phyloP scores from a whole-genome alignment of 768 basidiomycete species.

The Rhizopogon rudus region DNA sequence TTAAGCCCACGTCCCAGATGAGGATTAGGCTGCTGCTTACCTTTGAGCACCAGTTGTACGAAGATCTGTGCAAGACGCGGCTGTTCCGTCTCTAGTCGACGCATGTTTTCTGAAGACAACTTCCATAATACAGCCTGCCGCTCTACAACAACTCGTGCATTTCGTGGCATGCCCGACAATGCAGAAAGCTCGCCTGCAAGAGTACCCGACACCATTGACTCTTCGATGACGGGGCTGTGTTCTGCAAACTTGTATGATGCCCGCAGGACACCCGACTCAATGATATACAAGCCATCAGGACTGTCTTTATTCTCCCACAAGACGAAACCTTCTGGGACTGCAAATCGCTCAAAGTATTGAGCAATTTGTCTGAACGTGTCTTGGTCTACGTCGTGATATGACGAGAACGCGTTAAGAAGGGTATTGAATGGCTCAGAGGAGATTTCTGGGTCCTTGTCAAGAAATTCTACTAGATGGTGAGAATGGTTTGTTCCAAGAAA shows the following conservation, averaged over 20 bases:
- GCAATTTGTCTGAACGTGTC: conserved; percentile 58
- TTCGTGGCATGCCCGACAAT: conserved; percentile 72
- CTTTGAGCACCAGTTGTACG: conserved; percentile 66
- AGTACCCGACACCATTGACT: conserved; percentile 92
- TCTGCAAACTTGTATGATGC: conserved; percentile 79
- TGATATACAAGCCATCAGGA: conserved; percentile 82
- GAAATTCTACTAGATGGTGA: conserved; percentile 15
- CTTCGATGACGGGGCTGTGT: conserved; percentile 62
- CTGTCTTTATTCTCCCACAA: conserved; percentile 77
- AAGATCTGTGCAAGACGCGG: conserved; percentile 64
- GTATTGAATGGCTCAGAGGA: conserved; percentile 65
- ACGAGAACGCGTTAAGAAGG: conserved; percentile 74
- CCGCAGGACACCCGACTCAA: conserved; percentile 81
- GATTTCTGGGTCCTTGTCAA: conserved; percentile 23
- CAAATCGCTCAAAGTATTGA: conserved; percentile 65
- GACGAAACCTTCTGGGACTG: conserved; percentile 49
- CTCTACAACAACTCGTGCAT: conserved; percentile 84
- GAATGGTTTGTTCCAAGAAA: neutral
- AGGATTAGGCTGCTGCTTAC: conserved; percentile 32
- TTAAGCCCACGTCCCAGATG: neutral
- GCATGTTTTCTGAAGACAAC: conserved; percentile 55
- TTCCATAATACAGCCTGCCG: conserved; percentile 78
- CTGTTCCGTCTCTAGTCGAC: conserved; percentile 59
- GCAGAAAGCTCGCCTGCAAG: conserved; percentile 89
- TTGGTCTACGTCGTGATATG: conserved; percentile 55